Conservation (phyloP, 2,329 filamentous ascomycete genomes). For the Stachybotrys chlorohalonatus region DNA sequence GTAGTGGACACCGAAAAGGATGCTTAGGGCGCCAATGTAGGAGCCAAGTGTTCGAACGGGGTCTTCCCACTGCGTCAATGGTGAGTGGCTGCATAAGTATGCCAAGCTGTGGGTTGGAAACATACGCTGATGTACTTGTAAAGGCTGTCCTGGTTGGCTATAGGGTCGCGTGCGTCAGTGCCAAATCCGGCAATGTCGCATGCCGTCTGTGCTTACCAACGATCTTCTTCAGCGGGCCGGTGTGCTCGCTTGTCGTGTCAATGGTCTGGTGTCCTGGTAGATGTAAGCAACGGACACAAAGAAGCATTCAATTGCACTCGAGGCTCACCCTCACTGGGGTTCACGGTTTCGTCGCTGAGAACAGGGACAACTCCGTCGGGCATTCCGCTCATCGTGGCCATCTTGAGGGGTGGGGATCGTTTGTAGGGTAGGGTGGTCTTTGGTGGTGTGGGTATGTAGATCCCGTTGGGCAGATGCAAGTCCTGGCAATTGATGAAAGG, state of each 20-base stretch:
- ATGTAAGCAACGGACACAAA: neutral
- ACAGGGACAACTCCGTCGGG: slow-evolving; percentile 4
- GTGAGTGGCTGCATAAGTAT: neutral
- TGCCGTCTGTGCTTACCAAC: slow-evolving; percentile 4
- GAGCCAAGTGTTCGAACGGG: slow-evolving; percentile 10
- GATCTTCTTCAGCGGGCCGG: slow-evolving; percentile 10
- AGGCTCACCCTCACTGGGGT: neutral
- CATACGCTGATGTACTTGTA: slow-evolving; percentile 14
- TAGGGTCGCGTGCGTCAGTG: neutral
- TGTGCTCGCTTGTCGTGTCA: neutral
- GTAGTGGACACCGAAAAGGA: slow-evolving; percentile 8
- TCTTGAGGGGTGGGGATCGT: neutral
- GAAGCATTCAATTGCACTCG: neutral
- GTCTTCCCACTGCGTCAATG: slow-evolving; percentile 10
- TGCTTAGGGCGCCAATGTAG: slow-evolving; percentile 7
- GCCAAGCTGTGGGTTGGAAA: neutral
- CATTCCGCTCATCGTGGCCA: slow-evolving; percentile 5
- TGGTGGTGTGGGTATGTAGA: neutral
- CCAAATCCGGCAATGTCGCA: neutral
- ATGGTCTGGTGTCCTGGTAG: neutral
- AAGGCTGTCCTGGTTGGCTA: slow-evolving; percentile 11
- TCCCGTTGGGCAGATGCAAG: neutral
- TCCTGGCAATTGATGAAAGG: neutral
- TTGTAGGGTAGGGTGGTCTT: neutral
- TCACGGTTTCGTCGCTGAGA: slow-evolving; percentile 1